Evolutionary conservation across 129 eudicot species (phyloP).

Genomic region (Artemisia annua): DNA sequence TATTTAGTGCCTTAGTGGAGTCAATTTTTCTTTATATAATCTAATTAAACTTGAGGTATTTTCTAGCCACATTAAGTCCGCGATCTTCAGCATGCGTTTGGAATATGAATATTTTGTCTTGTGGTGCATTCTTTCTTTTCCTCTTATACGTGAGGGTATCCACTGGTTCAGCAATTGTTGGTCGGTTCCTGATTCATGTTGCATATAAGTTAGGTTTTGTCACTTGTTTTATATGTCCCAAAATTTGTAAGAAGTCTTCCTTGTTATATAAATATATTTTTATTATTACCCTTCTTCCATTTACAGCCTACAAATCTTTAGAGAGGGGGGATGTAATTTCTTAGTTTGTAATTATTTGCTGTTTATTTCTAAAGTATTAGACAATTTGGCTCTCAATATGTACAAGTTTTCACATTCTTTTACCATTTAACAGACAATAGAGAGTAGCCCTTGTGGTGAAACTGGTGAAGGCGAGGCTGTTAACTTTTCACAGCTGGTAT

Average conservation of each 20-base stretch:
- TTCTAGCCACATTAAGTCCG: no score
- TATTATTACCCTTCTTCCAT: constrained; percentile 2
- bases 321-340: background rate
- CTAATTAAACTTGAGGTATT: no score
- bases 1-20: no score
- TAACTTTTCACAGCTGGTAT: constrained; percentile 91
- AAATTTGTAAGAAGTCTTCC: constrained; percentile 3
- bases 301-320: constrained; percentile 12
- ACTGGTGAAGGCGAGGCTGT: constrained; percentile 81
- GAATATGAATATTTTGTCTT: no score
- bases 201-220: background rate
- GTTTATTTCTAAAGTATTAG: background rate
- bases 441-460: constrained; percentile 93
- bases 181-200: constrained; percentile 4
- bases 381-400: background rate
- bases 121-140: no score
- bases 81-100: no score
- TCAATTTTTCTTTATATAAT: no score
- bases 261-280: background rate
- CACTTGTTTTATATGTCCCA: constrained; percentile 6
- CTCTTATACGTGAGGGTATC: no score
- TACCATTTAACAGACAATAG: constrained; percentile 69
- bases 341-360: constrained; percentile 2
- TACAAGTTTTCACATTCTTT: constrained; percentile 7
- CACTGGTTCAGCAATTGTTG: no score